These are phyloP conservation scores for Auricularia cornea DNA, from an alignment of 768 basidiomycete species.

Conservation along the genomic window DNA sequence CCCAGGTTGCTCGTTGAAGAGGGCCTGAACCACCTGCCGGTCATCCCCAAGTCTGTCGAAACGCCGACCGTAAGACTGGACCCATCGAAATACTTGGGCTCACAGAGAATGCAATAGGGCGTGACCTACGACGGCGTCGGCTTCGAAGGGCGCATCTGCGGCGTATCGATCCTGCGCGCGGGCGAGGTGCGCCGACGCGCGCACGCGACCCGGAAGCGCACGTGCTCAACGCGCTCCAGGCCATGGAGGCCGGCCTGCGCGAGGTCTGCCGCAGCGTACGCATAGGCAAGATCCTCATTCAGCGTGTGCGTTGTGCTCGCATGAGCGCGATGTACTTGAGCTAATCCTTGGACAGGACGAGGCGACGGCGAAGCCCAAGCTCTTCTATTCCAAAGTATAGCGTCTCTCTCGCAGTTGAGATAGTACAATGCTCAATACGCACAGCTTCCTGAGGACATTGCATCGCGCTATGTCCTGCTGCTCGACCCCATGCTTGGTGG, in stretches of 20 bases:
- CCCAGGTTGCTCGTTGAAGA: slow-evolving; percentile 62
- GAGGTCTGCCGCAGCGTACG: slow-evolving; percentile 92
- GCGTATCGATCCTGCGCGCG: slow-evolving; percentile 88
- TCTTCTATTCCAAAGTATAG: slow-evolving; percentile 79
- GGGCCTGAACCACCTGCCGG: slow-evolving; percentile 81
- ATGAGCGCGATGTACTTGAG: background rate
- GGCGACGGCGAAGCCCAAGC: slow-evolving; percentile 84
- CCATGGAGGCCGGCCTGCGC: slow-evolving; percentile 94
- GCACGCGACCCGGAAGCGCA: background rate
- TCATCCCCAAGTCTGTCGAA: slow-evolving; percentile 64
- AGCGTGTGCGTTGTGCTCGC: slow-evolving; percentile 52
- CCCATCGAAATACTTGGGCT: background rate
- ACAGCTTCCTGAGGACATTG: slow-evolving; percentile 90
- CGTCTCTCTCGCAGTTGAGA: no score
- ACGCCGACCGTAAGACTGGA: slow-evolving; percentile 61
- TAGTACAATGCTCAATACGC: slow-evolving; percentile 1
- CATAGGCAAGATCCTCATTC: slow-evolving; percentile 97
- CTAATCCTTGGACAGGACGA: slow-evolving; percentile 62
- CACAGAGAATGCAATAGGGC: slow-evolving; percentile 40
- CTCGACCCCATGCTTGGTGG: slow-evolving; percentile 96
- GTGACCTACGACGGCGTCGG: slow-evolving; percentile 82
- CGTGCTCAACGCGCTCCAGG: slow-evolving; percentile 33
- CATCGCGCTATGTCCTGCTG: slow-evolving; percentile 82
- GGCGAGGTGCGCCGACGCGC: slow-evolving; percentile 56
- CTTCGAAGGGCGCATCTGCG: slow-evolving; percentile 94